Conservation (phyloP, 352 stramenopile species). For the Pythium pyrilobum region DNA sequence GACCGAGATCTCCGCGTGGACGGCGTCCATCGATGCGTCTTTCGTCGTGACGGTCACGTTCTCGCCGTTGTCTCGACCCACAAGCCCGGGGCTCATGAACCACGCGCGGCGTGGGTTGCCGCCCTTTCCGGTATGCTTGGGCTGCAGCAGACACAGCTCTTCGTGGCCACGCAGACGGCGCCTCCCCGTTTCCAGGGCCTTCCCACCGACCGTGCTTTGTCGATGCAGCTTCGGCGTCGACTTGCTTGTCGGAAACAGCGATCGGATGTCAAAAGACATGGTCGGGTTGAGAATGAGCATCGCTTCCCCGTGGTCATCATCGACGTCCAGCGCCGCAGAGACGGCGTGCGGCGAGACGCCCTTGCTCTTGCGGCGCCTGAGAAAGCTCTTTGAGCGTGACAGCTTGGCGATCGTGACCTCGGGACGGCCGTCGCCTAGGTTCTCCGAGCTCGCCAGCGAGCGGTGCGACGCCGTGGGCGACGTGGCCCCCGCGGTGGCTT, state of each 20-base stretch:
- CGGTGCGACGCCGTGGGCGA: slow-evolving; percentile 1
- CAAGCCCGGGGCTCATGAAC: slow-evolving; percentile 52
- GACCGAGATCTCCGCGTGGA: slow-evolving; percentile 56
- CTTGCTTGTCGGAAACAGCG: slow-evolving; percentile 22
- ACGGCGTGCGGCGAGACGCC: background rate
- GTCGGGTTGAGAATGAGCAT: slow-evolving; percentile 33
- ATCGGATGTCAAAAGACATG: slow-evolving; percentile 22
- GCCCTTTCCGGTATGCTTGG: slow-evolving; percentile 23
- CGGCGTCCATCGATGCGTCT: slow-evolving; percentile 51
- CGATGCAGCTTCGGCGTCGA: slow-evolving; percentile 6
- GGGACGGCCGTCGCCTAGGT: slow-evolving; percentile 16
- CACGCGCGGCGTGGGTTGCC: slow-evolving; percentile 40
- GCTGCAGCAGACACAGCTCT: slow-evolving; percentile 50
- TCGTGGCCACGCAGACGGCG: slow-evolving; percentile 40
- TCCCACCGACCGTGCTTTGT: background rate
- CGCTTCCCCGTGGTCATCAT: slow-evolving; percentile 8
- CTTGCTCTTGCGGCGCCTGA: slow-evolving; percentile 15
- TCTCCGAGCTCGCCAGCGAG: slow-evolving; percentile 12
- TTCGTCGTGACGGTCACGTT: slow-evolving; percentile 46
- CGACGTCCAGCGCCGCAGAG: background rate
- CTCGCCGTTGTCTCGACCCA: slow-evolving; percentile 51
- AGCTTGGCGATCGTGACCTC: slow-evolving; percentile 11
- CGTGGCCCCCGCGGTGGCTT: background rate
- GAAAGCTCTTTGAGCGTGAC: slow-evolving; percentile 10
- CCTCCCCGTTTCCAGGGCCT: background rate